These are phyloP conservation scores for Entrophospora sp. DNA, from an alignment of 192 early-diverging fungal species.

Conservation along the genomic window DNA sequence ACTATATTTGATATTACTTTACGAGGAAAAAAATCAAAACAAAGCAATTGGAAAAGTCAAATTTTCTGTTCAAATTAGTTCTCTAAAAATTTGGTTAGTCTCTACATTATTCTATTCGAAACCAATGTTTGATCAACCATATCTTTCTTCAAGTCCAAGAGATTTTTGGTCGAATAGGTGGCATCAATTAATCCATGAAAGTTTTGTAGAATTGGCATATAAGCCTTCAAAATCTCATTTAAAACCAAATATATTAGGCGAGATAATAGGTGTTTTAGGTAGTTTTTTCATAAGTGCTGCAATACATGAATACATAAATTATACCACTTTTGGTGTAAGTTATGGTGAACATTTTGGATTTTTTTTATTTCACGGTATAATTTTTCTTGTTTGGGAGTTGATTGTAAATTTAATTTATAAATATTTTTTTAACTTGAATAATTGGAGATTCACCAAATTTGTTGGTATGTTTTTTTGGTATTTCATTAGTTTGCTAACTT, in stretches of 20 bases:
- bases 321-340: too few relatives aligned
- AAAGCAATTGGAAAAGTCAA: neutral
- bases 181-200: neutral
- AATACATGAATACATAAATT: neutral
- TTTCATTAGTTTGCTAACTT: neutral
- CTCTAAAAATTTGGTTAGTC: neutral
- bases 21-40: neutral
- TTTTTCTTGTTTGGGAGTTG: neutral
- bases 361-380: neutral
- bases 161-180: neutral
- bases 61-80: neutral
- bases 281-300: neutral
- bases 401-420: neutral
- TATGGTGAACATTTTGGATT: neutral
- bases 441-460: neutral
- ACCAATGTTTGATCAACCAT: neutral
- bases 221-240: neutral
- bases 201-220: neutral
- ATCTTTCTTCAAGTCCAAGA: neutral
- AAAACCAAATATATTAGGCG: neutral
- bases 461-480: neutral
- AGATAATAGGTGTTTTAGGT: neutral
- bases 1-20: neutral
- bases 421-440: neutral
- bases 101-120: neutral